These are phyloP conservation scores for Trapa bicornis DNA, from an alignment of 345 rosid species.

Conservation along the genomic window DNA sequence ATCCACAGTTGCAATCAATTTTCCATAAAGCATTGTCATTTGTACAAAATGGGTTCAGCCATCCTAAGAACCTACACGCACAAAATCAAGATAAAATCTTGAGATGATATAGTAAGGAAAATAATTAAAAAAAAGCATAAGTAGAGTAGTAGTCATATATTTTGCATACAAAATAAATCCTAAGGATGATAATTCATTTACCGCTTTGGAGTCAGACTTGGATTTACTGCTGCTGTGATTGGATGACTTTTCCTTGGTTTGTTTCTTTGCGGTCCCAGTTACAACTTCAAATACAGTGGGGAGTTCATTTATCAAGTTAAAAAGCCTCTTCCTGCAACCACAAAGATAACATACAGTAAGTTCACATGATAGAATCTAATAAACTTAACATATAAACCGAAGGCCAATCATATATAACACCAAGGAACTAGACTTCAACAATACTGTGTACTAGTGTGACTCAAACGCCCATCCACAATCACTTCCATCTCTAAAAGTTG, in stretches of 20 bases:
- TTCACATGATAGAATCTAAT: background rate
- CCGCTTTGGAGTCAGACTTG: no score
- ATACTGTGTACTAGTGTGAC: background rate
- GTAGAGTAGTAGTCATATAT: no score
- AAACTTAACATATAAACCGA: background rate
- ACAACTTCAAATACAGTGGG: slow-evolving; percentile 62
- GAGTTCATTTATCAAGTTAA: slow-evolving; percentile 56
- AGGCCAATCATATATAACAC: background rate
- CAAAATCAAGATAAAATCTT: no score
- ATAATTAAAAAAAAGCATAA: no score
- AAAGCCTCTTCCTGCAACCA: slow-evolving; percentile 47
- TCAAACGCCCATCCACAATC: background rate
- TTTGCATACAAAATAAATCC: no score
- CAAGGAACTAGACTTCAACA: background rate
- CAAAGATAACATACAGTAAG: slow-evolving; percentile 1
- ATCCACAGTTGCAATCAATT: no score
- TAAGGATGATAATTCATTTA: no score
- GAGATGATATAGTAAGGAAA: no score
- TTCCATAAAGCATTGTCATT: no score
- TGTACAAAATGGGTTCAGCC: no score
- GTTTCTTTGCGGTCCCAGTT: slow-evolving; percentile 38
- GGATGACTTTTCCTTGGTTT: slow-evolving; percentile 40
- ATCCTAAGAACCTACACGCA: no score
- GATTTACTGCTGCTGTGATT: slow-evolving; percentile 10
- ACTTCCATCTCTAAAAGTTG: background rate